These are phyloP conservation scores for Cystobasidiaceae sp. DNA, from an alignment of 1,284 basidiomycete genomes.

Conservation along the genomic window DNA sequence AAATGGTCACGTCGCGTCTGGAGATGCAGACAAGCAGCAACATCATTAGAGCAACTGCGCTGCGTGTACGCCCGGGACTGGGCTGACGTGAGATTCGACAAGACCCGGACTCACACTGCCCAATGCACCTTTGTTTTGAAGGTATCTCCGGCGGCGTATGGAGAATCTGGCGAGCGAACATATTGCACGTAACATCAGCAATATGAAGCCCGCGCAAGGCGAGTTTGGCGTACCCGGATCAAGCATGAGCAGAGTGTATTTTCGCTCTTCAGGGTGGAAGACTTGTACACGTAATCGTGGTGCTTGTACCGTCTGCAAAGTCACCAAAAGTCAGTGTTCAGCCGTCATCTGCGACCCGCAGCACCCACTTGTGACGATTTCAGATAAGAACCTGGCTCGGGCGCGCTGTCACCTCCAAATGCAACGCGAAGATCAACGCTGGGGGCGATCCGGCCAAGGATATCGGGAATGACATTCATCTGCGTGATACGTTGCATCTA, in stretches of 20 bases:
- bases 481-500: constrained; percentile 87
- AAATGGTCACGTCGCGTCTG: constrained; percentile 75
- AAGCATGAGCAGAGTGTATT: constrained; percentile 84
- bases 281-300: constrained; percentile 65
- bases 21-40: not conserved
- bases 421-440: constrained; percentile 66
- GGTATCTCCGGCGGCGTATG: constrained; percentile 59
- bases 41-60: no score
- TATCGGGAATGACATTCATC: constrained; percentile 84
- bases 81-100: no score
- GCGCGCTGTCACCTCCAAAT: constrained; percentile 54
- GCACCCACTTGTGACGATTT: constrained; percentile 58
- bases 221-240: constrained; percentile 65
- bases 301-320: constrained; percentile 56
- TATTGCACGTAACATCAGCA: not conserved
- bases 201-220: not conserved
- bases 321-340: constrained; percentile 2
- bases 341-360: not conserved
- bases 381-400: constrained; percentile 68
- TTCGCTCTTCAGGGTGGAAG: constrained; percentile 69
- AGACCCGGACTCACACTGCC: constrained; percentile 71
- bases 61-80: no score
- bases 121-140: constrained; percentile 79
- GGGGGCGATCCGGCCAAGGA: constrained; percentile 67
- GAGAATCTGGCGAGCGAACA: constrained; percentile 59